Evolutionary conservation across 2,329 filamentous ascomycete genomes (phyloP).

Genomic region (Fusarium torreyae): DNA sequence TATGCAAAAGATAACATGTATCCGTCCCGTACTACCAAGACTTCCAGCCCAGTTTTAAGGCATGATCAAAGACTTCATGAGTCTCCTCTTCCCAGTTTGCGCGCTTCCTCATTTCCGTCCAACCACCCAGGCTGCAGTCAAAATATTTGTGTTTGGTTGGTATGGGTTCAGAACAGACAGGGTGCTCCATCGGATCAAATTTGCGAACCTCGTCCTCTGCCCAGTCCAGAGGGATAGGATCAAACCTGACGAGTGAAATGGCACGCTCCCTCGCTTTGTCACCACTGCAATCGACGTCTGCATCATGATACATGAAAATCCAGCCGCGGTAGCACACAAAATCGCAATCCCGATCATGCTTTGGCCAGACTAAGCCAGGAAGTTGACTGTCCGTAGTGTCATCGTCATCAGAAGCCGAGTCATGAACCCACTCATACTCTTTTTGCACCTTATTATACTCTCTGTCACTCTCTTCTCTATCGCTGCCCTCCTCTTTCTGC

Average conservation of each 20-base stretch:
- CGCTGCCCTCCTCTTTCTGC: background rate
- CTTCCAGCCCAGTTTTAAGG: too few relatives aligned
- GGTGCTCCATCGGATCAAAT: conserved; percentile 13
- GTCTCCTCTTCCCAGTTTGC: too few relatives aligned
- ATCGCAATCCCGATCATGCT: background rate
- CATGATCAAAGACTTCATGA: too few relatives aligned
- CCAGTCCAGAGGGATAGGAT: conserved; percentile 14
- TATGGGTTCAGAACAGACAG: too few relatives aligned
- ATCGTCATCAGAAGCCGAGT: background rate
- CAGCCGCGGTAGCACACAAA: conserved; percentile 4
- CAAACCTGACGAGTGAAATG: conserved; percentile 9
- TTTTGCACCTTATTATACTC: background rate
- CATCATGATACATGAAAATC: conserved; percentile 12
- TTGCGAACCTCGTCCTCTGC: background rate
- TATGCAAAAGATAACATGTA: too few relatives aligned
- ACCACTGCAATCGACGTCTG: background rate
- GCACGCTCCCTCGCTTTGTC: background rate
- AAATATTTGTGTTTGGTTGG: too few relatives aligned
- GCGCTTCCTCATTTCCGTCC: too few relatives aligned
- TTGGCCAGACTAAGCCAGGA: conserved; percentile 21
- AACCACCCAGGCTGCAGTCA: too few relatives aligned
- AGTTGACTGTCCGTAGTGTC: conserved; percentile 6
- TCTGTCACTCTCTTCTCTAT: background rate
- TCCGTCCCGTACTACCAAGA: too few relatives aligned
- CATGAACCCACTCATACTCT: background rate